Base-by-base conservation (phyloP, 2,329 filamentous ascomycete species). In the Ophiostoma quercus region DNA sequence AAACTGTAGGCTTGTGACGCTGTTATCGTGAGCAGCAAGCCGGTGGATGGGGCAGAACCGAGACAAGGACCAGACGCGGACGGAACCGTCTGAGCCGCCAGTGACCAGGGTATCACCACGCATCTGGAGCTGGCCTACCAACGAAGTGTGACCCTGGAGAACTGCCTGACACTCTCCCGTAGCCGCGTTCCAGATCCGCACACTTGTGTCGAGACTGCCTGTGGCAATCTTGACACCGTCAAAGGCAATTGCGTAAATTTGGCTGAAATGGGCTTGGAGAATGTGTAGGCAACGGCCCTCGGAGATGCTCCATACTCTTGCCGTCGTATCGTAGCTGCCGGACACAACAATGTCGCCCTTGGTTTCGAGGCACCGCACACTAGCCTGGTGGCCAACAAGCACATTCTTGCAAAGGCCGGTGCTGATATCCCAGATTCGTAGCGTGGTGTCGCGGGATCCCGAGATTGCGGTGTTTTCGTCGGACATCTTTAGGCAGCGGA, bases 191-290 rank as follows among this genome's bases (percentile, higher is more conserved):
- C 95, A 99, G 73, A 99, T 96, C 73, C 95, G 86, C 34, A 99
- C 94, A 75, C 94, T 97, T 3, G 95, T 99, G 79, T 99, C 95
- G 72, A 99, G 82, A 79, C 94, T 97, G 68, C 95, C 95, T 11
- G 95, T 99, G 47, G 96, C 94, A 71, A 99, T 94, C 73, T 94
- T 87, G 74, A 90, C 89, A 54, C 95, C 95, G 77, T 99, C 95
- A 79, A 98, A 99, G 1, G 95, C 95, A 77, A 99, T 96, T 25
- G 95, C 95, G 78, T 99, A 99, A 71, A 99, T 99, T 78, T 99
- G 95, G 77, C 94, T 98, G 80, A 97, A 99, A 79, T 99, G 95
- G 0, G 95, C 95, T 63, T 90, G 89, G 54, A 99, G 84, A 0
- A 93, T 97, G 74, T 94, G 90, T 69, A 98, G 82, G 78, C 95